Evolutionary conservation across 495 filamentous ascomycete species (phyloP), one percentile per base, ranked within the genome.

Genomic region (Aspergillus sclerotiicarbonarius): DNA sequence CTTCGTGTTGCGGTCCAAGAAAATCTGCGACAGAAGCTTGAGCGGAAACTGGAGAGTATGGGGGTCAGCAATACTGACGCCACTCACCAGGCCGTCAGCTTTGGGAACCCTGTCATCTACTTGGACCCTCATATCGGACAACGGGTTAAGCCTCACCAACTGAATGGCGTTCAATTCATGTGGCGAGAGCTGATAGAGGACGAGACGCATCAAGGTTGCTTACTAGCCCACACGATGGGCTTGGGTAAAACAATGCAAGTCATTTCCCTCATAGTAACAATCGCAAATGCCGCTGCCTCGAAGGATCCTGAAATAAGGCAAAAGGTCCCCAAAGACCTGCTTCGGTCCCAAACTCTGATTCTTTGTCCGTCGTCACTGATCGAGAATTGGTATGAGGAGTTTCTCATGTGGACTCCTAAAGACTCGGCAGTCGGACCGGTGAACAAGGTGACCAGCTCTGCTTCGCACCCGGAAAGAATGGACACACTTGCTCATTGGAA

Each of bases 241-340:
- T 71, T 98, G 15, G 92, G 92, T 13, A 98, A 98, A 71, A 96
- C 93, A 0, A 89, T 96, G 84, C 93, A 96, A 66, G 78, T 87
- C 10, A 90, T 97, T 59, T 87, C 90, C 0, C 71, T 97, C 37
- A 78, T 97, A 2, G 78, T 88, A 4, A 87, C 91, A 15, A 83
- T 96, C 54, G 77, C 85, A 7, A 76, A 86, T 57, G 82, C 91
- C 2, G 77, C 85, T 19, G 57, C 63, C 13, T 92, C 90, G 0
- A 32, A 68, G 2, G 79, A 92, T 43, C 69, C 73, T 1, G 62
- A 69, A 0, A 75, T 93, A 16, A 70, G 62, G 5, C 66, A 71
- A 0, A 91, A 96, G 69, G 82, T 96, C 13, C 91, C 92, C 0
- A 45, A 72, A 35, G 64, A 68, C 20, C 72, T 97, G 21, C 82